These are phyloP conservation scores for Alternaria gansuensis DNA, from an alignment of 2,329 filamentous ascomycete species.

Conservation along the genomic window DNA sequence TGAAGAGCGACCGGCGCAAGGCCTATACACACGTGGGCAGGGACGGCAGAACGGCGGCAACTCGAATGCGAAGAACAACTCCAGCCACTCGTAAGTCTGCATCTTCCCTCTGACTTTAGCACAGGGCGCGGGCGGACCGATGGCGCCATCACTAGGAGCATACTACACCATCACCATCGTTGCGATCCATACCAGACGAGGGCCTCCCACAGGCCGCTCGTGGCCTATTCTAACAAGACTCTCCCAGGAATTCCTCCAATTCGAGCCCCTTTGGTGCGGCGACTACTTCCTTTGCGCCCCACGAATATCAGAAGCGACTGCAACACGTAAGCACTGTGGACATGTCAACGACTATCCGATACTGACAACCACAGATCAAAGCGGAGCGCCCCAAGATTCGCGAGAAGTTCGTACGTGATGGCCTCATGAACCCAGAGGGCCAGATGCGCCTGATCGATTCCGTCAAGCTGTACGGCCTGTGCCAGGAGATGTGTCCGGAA, in stretches of 20 bases:
- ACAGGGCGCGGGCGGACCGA: conserved; percentile 25
- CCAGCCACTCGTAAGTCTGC: conserved; percentile 24
- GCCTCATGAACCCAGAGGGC: conserved; percentile 61
- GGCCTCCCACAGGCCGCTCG: conserved; percentile 30
- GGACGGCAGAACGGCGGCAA: conserved; percentile 11
- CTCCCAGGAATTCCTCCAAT: conserved; percentile 20
- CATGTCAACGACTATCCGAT: not conserved
- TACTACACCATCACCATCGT: conserved; percentile 6
- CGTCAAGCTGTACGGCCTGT: conserved; percentile 69
- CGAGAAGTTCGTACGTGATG: conserved; percentile 53
- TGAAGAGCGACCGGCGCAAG: conserved; percentile 24
- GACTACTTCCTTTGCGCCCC: conserved; percentile 35
- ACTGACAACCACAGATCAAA: conserved; percentile 52
- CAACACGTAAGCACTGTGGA: conserved; percentile 33
- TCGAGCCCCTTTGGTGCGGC: conserved; percentile 14
- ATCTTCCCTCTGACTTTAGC: conserved; percentile 11
- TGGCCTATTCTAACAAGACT: conserved; percentile 34
- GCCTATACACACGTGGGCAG: conserved; percentile 19
- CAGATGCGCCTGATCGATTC: conserved; percentile 67
- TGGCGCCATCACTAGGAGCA: conserved; percentile 19
- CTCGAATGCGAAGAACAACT: conserved; percentile 17
- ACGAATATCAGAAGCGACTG: conserved; percentile 39
- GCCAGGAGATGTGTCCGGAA: conserved; percentile 71
- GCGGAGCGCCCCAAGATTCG: conserved; percentile 39
- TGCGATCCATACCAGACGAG: conserved; percentile 14